phyloP scores from a whole-genome alignment of 768 basidiomycete species.

The Pluteus cervinus region DNA sequence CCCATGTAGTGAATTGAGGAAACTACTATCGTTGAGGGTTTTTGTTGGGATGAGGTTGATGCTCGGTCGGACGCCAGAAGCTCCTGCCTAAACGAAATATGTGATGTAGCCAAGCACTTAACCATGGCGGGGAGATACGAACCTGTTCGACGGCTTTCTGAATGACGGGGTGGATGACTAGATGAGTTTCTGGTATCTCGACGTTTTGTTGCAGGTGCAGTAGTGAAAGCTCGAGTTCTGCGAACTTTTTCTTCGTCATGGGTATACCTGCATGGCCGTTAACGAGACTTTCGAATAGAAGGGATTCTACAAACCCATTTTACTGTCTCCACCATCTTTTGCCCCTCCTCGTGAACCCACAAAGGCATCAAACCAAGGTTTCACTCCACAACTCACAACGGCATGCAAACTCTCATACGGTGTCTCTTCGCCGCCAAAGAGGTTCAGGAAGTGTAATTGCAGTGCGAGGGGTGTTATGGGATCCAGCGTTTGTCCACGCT shows the following conservation, averaged over 20 bases:
- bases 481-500: conserved; percentile 81
- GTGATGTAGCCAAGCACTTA: conserved; percentile 10
- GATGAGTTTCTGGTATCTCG: conserved; percentile 95
- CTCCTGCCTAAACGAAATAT: conserved; percentile 31
- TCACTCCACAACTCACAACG: conserved; percentile 91
- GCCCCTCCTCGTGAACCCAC: conserved; percentile 75
- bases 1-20: conserved; percentile 88
- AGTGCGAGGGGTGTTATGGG: conserved; percentile 69
- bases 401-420: conserved; percentile 96
- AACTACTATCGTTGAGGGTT: conserved; percentile 78
- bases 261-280: conserved; percentile 58
- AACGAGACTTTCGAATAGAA: not conserved
- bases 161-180: conserved; percentile 87
- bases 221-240: conserved; percentile 90
- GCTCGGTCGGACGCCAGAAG: conserved; percentile 55
- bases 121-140: conserved; percentile 5
- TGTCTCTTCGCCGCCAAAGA: conserved; percentile 83
- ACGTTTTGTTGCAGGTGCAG: conserved; percentile 98
- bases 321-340: conserved; percentile 65
- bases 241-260: conserved; percentile 99
- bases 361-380: conserved; percentile 98
- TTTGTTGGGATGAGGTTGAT: conserved; percentile 70
- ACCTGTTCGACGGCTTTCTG: conserved; percentile 80
- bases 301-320: conserved; percentile 50
- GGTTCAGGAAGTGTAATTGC: conserved; percentile 88